Conservation (phyloP, 2,329 filamentous ascomycete species). For the Cytospora paraplurivora region DNA sequence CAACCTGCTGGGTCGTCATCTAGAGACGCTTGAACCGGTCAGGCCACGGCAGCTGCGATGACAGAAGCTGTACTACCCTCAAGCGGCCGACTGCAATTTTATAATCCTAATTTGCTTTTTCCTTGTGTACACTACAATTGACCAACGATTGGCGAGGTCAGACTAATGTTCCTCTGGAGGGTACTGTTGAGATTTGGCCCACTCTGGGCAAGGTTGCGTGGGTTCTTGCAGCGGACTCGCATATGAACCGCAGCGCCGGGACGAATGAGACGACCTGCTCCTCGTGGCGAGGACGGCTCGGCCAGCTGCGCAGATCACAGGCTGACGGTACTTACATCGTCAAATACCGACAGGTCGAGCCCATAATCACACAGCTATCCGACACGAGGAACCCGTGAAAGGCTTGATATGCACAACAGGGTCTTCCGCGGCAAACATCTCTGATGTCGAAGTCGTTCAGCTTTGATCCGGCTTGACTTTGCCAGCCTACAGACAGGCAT, state of each 20-base stretch:
- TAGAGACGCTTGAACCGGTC: neutral
- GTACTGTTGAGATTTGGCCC: constrained; percentile 23
- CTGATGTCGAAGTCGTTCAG: neutral
- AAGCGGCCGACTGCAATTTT: neutral
- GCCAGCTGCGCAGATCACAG: constrained; percentile 35
- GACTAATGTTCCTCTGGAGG: constrained; percentile 14
- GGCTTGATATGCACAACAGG: neutral
- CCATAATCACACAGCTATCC: neutral
- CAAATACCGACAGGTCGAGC: constrained; percentile 28
- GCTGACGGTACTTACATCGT: constrained; percentile 37
- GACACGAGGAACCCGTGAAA: neutral
- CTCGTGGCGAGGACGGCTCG: constrained; percentile 25
- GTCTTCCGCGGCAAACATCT: neutral
- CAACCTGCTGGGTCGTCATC: constrained; percentile 6
- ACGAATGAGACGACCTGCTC: constrained; percentile 15
- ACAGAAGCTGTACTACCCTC: constrained; percentile 6
- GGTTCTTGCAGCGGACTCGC: constrained; percentile 21
- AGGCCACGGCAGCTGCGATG: neutral
- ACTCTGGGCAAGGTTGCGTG: constrained; percentile 16
- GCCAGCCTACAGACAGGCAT: constrained; percentile 1
- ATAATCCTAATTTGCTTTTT: neutral
- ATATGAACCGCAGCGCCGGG: constrained; percentile 22
- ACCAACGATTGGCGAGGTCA: constrained; percentile 19
- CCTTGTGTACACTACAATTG: neutral
- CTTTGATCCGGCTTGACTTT: constrained; percentile 1